These are phyloP conservation scores for Beauveria sp. DNA, from an alignment of 2,329 filamentous ascomycete genomes.

Conservation along the genomic window DNA sequence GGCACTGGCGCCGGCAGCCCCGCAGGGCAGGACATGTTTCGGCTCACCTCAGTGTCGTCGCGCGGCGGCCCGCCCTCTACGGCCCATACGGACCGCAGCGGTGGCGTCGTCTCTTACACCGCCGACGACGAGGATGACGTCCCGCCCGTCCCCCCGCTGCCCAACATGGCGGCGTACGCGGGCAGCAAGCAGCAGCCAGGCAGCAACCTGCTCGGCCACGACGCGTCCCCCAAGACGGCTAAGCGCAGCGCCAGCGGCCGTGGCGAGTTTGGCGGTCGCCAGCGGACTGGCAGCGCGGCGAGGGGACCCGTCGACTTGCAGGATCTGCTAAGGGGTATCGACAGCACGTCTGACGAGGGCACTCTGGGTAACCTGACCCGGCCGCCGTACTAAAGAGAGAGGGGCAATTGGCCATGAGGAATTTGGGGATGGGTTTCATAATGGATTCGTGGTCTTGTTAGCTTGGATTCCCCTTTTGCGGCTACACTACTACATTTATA, in stretches of 20 bases:
- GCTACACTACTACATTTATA: not conserved
- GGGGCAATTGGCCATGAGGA: not conserved
- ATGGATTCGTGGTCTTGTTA: not conserved
- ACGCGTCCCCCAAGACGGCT: slow-evolving; percentile 21
- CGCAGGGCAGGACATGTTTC: slow-evolving; percentile 21
- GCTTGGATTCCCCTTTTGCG: not conserved
- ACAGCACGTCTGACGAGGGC: slow-evolving; percentile 39
- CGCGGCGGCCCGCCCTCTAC: slow-evolving; percentile 24
- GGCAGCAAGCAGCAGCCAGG: slow-evolving; percentile 8
- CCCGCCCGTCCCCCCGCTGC: slow-evolving; percentile 51
- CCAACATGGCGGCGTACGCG: slow-evolving; percentile 27
- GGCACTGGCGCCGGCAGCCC: not conserved
- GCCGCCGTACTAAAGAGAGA: slow-evolving; percentile 39
- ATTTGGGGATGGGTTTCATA: not conserved
- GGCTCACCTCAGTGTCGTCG: slow-evolving; percentile 28
- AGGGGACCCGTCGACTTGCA: slow-evolving; percentile 36
- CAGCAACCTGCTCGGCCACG: slow-evolving; percentile 19
- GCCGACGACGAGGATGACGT: slow-evolving; percentile 30
- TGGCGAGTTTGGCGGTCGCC: slow-evolving; percentile 25
- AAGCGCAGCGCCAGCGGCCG: slow-evolving; percentile 35
- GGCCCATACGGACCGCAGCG: slow-evolving; percentile 7
- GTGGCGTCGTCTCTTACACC: not conserved
- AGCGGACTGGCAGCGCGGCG: slow-evolving; percentile 22
- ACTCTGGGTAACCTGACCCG: slow-evolving; percentile 38
- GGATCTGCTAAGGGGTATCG: slow-evolving; percentile 43